Conservation (phyloP, 1,284 basidiomycete genomes). For the Cryptococcus sp. region DNA sequence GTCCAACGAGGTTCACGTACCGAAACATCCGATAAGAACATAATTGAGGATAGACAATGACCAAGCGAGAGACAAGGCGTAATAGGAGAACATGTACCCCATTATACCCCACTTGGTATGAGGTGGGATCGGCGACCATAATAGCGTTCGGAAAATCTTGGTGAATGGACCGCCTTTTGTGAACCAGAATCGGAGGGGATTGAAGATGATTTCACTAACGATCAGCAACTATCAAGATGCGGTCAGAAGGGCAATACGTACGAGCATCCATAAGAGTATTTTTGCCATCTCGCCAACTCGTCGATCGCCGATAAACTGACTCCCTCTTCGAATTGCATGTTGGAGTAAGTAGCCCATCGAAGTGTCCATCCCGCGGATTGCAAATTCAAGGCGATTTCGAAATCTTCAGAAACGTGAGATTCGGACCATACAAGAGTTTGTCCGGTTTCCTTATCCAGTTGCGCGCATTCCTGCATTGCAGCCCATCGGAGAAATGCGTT, state of each 20-base stretch:
- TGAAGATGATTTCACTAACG: constrained; percentile 66
- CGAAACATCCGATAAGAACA: constrained; percentile 60
- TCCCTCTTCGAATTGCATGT: constrained; percentile 77
- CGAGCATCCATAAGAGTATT: constrained; percentile 69
- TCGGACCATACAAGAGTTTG: constrained; percentile 70
- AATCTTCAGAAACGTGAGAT: constrained; percentile 77
- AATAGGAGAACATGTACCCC: constrained; percentile 81
- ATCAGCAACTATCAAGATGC: constrained; percentile 7
- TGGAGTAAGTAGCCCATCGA: constrained; percentile 77
- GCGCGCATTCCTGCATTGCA: constrained; percentile 72
- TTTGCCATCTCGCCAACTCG: constrained; percentile 70
- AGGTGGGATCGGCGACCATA: constrained; percentile 69
- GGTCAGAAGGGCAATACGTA: constrained; percentile 9
- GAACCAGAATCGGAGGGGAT: constrained; percentile 69
- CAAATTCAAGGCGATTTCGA: constrained; percentile 66
- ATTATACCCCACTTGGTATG: constrained; percentile 66
- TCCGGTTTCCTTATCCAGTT: constrained; percentile 62
- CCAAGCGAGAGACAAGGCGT: constrained; percentile 67
- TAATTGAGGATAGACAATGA: constrained; percentile 66
- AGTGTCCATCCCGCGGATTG: constrained; percentile 62
- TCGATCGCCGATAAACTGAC: constrained; percentile 60
- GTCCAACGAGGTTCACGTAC: not conserved
- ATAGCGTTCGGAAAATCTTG: constrained; percentile 67
- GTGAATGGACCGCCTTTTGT: constrained; percentile 69
- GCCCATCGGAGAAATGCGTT: constrained; percentile 83